Percentiles rank a stretch among this genome's conserved stretches.
Evolutionary conservation across 805 yeast species (phyloP).

Genomic region (Saccharomycopsis schoenii): DNA sequence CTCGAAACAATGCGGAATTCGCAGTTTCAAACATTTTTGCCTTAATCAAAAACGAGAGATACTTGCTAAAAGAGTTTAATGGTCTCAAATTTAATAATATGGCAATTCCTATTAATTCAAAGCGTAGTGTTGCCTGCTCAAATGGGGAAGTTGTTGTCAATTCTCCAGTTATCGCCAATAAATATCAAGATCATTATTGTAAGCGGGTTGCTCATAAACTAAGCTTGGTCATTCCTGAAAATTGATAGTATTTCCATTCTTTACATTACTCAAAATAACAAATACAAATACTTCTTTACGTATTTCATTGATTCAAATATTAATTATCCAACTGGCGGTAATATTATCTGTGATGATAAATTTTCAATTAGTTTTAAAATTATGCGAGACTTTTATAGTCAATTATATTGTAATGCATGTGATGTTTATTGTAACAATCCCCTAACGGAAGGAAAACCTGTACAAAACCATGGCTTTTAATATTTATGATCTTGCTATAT

Average conservation of each 20-base stretch:
- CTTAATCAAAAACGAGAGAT: not conserved
- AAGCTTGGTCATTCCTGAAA: not conserved
- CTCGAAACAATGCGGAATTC: slow-evolving; percentile 23
- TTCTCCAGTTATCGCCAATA: not conserved
- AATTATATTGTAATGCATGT: too few species aligned
- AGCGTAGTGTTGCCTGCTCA: slow-evolving; percentile 4
- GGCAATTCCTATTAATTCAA: slow-evolving; percentile 16
- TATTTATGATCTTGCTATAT: too few species aligned
- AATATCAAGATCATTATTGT: slow-evolving; percentile 9
- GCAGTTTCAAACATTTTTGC: slow-evolving; percentile 22
- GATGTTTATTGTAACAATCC: too few species aligned
- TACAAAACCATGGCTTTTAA: too few species aligned
- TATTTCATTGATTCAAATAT: too few species aligned
- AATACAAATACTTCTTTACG: too few species aligned
- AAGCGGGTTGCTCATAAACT: not conserved
- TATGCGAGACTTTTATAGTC: too few species aligned
- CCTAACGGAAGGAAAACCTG: too few species aligned
- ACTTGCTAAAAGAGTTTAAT: not conserved
- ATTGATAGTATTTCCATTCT: not conserved
- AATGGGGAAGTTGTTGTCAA: slow-evolving; percentile 8
- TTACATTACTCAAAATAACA: not conserved
- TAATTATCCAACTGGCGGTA: too few species aligned
- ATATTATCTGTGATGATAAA: too few species aligned
- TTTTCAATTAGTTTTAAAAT: too few species aligned
- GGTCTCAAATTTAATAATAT: slow-evolving; percentile 5